phyloP scores from a whole-genome alignment of 176 grass and related monocot genomes.

The Miscanthus lutarioriparius region DNA sequence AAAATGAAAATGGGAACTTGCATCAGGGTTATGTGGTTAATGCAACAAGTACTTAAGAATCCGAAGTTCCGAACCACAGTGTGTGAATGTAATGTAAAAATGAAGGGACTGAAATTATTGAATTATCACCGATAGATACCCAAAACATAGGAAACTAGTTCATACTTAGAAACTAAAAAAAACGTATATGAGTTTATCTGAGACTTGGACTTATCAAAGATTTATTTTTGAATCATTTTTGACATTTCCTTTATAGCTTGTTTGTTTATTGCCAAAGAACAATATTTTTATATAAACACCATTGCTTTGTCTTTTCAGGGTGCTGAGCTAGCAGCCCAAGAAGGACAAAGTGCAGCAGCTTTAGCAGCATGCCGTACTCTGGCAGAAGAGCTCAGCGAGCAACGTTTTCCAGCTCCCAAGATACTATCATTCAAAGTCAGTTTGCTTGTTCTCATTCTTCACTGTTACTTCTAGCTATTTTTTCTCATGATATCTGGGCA shows the following conservation, averaged over 20 bases:
- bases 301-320: constrained; percentile 54
- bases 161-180: constrained; percentile 4
- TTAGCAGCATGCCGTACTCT: constrained; percentile 94
- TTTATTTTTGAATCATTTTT: not conserved
- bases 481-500: not conserved
- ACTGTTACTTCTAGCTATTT: not conserved
- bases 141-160: not conserved
- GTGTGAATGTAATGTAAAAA: not conserved
- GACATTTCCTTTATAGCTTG: not conserved
- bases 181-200: not conserved
- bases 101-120: not conserved
- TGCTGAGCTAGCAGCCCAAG: constrained; percentile 88
- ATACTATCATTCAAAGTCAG: constrained; percentile 96
- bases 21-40: not conserved
- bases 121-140: not conserved
- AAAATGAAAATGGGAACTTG: not conserved
- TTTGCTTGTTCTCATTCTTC: constrained; percentile 33
- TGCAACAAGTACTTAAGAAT: not conserved
- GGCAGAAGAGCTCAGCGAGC: constrained; percentile 85
- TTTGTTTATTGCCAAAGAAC: constrained; percentile 13
- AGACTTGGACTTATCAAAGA: not conserved
- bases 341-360: constrained; percentile 84
- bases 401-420: constrained; percentile 90
- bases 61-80: not conserved
- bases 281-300: constrained; percentile 14